These are phyloP conservation scores for Ammopiptanthus mongolicus DNA, from an alignment of 306 rosid genomes.

Conservation along the genomic window DNA sequence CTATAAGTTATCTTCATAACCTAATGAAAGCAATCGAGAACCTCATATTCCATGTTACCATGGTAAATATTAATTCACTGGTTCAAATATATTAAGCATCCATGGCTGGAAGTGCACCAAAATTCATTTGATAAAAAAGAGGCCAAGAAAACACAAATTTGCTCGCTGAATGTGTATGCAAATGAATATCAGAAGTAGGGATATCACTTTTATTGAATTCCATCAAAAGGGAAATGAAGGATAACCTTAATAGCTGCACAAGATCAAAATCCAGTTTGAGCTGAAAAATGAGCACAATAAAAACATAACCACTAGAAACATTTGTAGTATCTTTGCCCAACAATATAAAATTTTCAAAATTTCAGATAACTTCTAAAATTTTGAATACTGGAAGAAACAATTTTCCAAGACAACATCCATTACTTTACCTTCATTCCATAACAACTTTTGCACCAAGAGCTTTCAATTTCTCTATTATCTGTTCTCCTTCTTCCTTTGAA, in stretches of 20 bases:
- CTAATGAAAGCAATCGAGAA: not conserved
- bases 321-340: conserved; percentile 11
- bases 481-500: conserved; percentile 89
- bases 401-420: conserved; percentile 1
- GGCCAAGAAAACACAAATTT: not conserved
- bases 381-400: conserved; percentile 15
- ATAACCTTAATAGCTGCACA: not conserved
- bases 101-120: not conserved
- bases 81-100: not conserved
- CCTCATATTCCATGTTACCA: not conserved
- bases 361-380: conserved; percentile 1
- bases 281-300: not conserved
- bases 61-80: not conserved
- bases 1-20: not conserved
- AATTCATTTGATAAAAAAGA: not conserved
- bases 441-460: conserved; percentile 87
- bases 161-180: not conserved
- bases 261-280: conserved; percentile 1
- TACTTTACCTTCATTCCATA: conserved; percentile 49
- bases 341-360: conserved; percentile 5
- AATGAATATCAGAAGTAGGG: not conserved
- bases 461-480: conserved; percentile 75
- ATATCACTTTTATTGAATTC: conserved; percentile 9
- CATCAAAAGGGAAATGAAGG: not conserved
- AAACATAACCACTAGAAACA: conserved; percentile 15